Evolutionary conservation across 2,329 filamentous ascomycete genomes (phyloP).

Genomic region (Cladosporium sphaerospermum): DNA sequence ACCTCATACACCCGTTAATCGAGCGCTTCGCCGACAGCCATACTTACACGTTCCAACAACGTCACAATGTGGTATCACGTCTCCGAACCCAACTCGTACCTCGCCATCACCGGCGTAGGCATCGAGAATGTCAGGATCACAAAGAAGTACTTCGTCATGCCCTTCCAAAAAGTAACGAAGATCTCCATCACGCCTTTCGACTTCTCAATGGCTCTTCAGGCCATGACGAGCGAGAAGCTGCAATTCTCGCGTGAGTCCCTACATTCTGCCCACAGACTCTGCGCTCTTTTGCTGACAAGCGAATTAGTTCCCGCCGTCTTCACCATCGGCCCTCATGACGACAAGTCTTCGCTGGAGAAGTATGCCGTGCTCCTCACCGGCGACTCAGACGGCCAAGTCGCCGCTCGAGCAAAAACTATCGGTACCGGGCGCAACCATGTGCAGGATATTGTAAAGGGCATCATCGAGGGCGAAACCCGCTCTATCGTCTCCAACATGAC

Average conservation of each 20-base stretch:
- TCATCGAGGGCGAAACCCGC: slow-evolving; percentile 82
- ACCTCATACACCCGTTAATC: too few species aligned
- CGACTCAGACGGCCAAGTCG: slow-evolving; percentile 43
- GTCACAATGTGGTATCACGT: slow-evolving; percentile 44
- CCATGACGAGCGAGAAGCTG: slow-evolving; percentile 85
- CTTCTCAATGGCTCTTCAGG: slow-evolving; percentile 74
- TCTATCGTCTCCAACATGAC: slow-evolving; percentile 81
- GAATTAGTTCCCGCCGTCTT: slow-evolving; percentile 66
- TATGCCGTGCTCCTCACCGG: slow-evolving; percentile 75
- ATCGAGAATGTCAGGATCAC: slow-evolving; percentile 68
- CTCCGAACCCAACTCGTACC: slow-evolving; percentile 73
- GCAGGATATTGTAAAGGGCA: slow-evolving; percentile 79
- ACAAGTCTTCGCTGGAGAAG: slow-evolving; percentile 64
- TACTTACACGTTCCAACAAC: too few species aligned
- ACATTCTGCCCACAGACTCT: background rate
- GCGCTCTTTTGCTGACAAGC: background rate
- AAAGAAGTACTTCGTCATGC: slow-evolving; percentile 68
- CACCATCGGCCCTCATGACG: slow-evolving; percentile 75
- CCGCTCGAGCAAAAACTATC: slow-evolving; percentile 30
- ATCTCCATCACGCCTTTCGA: slow-evolving; percentile 55
- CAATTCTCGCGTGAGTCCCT: slow-evolving; percentile 52
- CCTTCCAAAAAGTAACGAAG: slow-evolving; percentile 54
- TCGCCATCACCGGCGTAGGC: slow-evolving; percentile 69
- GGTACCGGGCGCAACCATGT: slow-evolving; percentile 57
- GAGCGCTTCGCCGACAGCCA: too few species aligned